Conservation (phyloP, 2,329 filamentous ascomycete genomes). For the Didymella exigua region DNA sequence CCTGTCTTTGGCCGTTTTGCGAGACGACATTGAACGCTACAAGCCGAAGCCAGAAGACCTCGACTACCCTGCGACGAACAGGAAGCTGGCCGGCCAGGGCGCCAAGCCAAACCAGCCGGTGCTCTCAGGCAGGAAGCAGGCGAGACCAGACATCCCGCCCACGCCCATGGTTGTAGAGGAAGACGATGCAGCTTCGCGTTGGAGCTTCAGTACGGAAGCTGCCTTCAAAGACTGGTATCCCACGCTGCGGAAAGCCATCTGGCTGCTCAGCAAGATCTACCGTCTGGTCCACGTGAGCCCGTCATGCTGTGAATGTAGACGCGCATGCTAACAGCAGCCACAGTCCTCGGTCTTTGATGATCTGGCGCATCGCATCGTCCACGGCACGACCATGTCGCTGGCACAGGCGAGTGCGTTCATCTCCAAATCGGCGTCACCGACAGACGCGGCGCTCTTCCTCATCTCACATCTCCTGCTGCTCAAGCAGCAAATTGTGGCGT, state of each 20-base stretch:
- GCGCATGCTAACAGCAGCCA: not conserved
- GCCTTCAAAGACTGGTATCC: conserved; percentile 68
- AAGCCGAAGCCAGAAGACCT: conserved; percentile 69
- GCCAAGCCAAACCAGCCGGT: conserved; percentile 51
- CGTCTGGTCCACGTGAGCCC: conserved; percentile 66
- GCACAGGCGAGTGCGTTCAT: conserved; percentile 76
- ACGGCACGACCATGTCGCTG: conserved; percentile 85
- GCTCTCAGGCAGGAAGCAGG: conserved; percentile 60
- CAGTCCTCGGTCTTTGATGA: conserved; percentile 73
- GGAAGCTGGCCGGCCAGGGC: conserved; percentile 50
- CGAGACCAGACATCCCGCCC: conserved; percentile 45
- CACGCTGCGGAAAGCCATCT: conserved; percentile 69
- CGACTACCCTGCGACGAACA: conserved; percentile 64
- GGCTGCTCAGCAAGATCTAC: conserved; percentile 72
- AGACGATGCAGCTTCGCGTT: conserved; percentile 57
- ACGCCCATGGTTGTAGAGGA: conserved; percentile 56
- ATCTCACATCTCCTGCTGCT: conserved; percentile 93
- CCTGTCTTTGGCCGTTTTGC: conserved; percentile 65
- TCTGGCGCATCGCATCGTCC: conserved; percentile 80
- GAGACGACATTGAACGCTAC: conserved; percentile 70
- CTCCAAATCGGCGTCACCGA: conserved; percentile 65
- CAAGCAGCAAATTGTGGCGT: conserved; percentile 93
- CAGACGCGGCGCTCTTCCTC: conserved; percentile 87
- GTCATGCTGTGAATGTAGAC: not conserved
- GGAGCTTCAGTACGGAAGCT: conserved; percentile 62